Evolutionary conservation across 2,329 filamentous ascomycete genomes (phyloP).

Genomic region (Cercospora sojina): DNA sequence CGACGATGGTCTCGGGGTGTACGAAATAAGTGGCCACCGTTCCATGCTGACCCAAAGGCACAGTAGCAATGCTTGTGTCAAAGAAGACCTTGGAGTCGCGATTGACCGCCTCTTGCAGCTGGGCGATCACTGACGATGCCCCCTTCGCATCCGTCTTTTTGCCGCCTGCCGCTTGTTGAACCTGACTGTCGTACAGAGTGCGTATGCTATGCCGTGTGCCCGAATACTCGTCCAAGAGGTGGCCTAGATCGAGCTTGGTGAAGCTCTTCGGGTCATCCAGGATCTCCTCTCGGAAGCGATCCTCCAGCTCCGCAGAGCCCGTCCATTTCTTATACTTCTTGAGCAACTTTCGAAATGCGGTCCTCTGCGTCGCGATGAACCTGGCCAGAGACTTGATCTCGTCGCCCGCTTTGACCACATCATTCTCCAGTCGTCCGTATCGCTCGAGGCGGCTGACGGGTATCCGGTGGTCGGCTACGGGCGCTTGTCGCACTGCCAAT

Average conservation of each 20-base stretch:
- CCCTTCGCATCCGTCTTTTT: slow-evolving; percentile 20
- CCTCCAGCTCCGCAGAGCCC: slow-evolving; percentile 63
- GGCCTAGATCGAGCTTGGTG: slow-evolving; percentile 63
- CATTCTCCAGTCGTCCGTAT: slow-evolving; percentile 53
- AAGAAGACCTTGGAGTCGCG: slow-evolving; percentile 47
- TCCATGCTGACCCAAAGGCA: slow-evolving; percentile 48
- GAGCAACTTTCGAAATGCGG: slow-evolving; percentile 77
- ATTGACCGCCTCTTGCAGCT: slow-evolving; percentile 43
- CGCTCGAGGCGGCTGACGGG: slow-evolving; percentile 49
- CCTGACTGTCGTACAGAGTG: slow-evolving; percentile 43
- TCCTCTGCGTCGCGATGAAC: slow-evolving; percentile 70
- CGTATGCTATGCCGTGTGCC: slow-evolving; percentile 48
- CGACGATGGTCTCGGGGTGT: slow-evolving; percentile 54
- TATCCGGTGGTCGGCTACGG: slow-evolving; percentile 36
- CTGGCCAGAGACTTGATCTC: slow-evolving; percentile 69
- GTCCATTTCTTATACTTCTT: slow-evolving; percentile 93
- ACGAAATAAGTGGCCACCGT: slow-evolving; percentile 55
- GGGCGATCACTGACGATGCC: slow-evolving; percentile 34
- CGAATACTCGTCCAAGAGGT: slow-evolving; percentile 51
- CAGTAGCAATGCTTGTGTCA: slow-evolving; percentile 50
- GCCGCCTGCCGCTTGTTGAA: slow-evolving; percentile 24
- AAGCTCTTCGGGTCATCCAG: slow-evolving; percentile 69
- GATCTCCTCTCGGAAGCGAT: slow-evolving; percentile 66
- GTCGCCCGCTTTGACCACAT: slow-evolving; percentile 60
- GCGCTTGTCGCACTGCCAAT: slow-evolving; percentile 26